A percentile compares a stretch with the other conserved stretches of the same genome.
Evolutionary conservation across 2,329 filamentous ascomycete genomes (phyloP).

Genomic region (Endothia cerciana): DNA sequence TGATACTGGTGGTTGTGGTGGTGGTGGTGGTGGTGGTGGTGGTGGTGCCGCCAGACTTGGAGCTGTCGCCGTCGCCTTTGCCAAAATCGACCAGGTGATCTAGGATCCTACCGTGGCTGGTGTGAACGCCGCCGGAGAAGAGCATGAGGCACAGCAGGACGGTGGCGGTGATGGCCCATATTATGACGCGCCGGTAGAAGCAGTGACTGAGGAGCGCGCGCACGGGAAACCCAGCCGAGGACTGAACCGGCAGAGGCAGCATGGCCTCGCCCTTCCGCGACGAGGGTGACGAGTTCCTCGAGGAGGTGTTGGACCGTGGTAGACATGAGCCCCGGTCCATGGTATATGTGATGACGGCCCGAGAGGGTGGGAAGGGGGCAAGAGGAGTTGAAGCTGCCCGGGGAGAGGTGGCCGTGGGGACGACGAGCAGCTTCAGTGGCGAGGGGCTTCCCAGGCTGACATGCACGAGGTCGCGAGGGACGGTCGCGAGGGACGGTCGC

Average conservation of each 20-base stretch:
- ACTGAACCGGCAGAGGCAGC: slow-evolving; percentile 26
- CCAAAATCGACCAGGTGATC: slow-evolving; percentile 32
- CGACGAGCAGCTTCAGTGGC: slow-evolving; percentile 23
- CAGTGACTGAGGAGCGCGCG: slow-evolving; percentile 54
- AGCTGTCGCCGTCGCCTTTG: slow-evolving; percentile 24
- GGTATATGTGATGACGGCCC: background rate
- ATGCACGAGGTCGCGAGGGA: slow-evolving; percentile 15
- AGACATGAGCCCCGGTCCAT: slow-evolving; percentile 25
- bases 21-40: slow-evolving; percentile 17
- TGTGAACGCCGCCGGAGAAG: slow-evolving; percentile 39
- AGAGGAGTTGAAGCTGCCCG: slow-evolving; percentile 21
- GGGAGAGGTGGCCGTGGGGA: slow-evolving; percentile 1
- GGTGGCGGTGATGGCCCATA: slow-evolving; percentile 52
- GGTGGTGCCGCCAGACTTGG: slow-evolving; percentile 8
- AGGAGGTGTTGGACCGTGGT: slow-evolving; percentile 19
- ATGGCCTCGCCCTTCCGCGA: slow-evolving; percentile 25
- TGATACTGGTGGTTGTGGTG: background rate
- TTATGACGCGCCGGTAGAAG: slow-evolving; percentile 55
- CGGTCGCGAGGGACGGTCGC: background rate
- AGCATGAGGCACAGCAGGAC: slow-evolving; percentile 47
- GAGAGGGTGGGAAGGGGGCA: background rate
- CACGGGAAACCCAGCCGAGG: slow-evolving; percentile 39
- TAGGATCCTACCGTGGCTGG: slow-evolving; percentile 31
- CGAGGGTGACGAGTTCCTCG: slow-evolving; percentile 25
- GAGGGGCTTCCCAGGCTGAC: slow-evolving; percentile 8